Base-by-base conservation (phyloP, 805 yeast genomes). In the Lachancea cidri region DNA sequence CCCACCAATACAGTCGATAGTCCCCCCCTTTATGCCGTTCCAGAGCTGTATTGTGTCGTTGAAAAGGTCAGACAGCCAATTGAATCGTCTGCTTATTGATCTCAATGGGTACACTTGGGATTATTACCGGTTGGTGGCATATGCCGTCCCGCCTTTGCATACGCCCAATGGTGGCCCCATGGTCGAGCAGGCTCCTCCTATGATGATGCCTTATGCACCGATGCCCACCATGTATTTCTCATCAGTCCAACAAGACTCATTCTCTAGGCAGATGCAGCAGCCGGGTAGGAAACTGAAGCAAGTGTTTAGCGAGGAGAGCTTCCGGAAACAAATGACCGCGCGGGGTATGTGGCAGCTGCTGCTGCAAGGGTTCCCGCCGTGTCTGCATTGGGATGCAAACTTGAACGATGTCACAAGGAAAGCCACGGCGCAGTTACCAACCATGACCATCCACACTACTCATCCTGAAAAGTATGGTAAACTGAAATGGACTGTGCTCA, bases 401-500 rank as follows among this genome's bases (percentile, higher is more conserved):
- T 32, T 34, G 7, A 29, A 29, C 17, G 33, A 40, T 35, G 35
- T 33, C 17, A 6, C 34, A 9, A 15, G 33, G n/a, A 29, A 34
- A 17, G 27, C 39, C 13, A 35, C 41, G 3, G 17, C 22, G 16
- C 16, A 8, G 20, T n/a, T n/a, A 3, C 40, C 47, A 13, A 33
- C 31, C 8, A 30, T 38, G 3, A 19, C 35, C 19, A 37, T 52
- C 17, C 45, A 40, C 8, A 58, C 60, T 7, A 47, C 50, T 19
- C 49, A 51, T 22, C 47, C 59, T 17, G 61, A 57, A 13, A 50
- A 47, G 35, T 59, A 41, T 42, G 57, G 58, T 7, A 58, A 59
- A 36, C 44, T 61, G 5, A 54, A 61, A 41, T 68, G 72, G 71
- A 62, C 58, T 11, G 61, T 63, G 1, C 39, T 68, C 14, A 67